A percentile compares a stretch with the other conserved stretches of the same genome.
phyloP scores from a whole-genome alignment of 139 green algal genomes.

The Coelastrella sp. region DNA sequence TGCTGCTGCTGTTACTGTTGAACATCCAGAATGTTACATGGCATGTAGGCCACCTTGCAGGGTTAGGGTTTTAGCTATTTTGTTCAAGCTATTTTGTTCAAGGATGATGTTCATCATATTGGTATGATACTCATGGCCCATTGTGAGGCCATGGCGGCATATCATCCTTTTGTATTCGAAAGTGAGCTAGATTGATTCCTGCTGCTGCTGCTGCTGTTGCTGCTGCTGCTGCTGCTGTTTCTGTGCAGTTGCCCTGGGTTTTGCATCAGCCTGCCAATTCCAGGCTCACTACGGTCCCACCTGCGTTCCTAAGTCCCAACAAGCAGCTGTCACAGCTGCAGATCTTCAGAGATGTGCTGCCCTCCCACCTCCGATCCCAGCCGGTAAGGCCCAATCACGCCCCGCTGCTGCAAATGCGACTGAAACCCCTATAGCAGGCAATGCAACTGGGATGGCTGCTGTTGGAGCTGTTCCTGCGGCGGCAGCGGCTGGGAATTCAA shows the following conservation, averaged over 20 bases:
- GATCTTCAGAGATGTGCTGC: not conserved
- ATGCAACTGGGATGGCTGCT: not conserved
- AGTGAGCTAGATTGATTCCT: not conserved
- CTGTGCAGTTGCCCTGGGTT: not conserved
- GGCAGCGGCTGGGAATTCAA: not conserved
- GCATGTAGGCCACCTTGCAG: too few relatives aligned
- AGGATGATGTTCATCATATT: too few relatives aligned
- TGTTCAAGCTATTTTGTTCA: not conserved
- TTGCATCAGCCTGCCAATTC: conserved; percentile 6
- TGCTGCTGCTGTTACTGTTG: too few relatives aligned
- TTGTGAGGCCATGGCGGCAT: not conserved
- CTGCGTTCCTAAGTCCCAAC: not conserved
- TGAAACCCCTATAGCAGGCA: not conserved
- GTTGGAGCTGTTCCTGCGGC: not conserved
- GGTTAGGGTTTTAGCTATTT: not conserved
- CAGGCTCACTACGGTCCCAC: not conserved
- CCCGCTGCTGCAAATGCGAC: not conserved
- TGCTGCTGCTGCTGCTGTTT: not conserved
- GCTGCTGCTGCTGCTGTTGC: not conserved
- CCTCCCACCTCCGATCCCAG: not conserved
- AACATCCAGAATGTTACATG: too few relatives aligned
- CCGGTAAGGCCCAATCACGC: not conserved
- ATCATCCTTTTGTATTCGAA: not conserved
- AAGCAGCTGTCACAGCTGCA: not conserved
- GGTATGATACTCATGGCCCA: not conserved